Evolutionary conservation across 108 stramenopile genomes (phyloP), one percentile per base, ranked within the genome.

Genomic region (Pinguiococcus pyrenoidosus): DNA sequence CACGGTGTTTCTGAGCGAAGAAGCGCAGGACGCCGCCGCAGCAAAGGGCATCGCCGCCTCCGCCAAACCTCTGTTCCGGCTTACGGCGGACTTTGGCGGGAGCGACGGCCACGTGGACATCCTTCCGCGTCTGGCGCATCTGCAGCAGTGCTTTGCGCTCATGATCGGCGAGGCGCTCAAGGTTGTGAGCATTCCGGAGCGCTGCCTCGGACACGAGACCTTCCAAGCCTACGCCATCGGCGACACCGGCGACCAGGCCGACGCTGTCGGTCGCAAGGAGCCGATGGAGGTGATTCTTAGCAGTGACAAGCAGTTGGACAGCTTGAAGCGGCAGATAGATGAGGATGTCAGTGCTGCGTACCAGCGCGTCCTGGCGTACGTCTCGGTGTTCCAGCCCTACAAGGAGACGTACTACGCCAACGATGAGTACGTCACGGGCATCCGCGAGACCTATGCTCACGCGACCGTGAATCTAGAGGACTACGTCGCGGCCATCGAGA

Each of bases 171-270:
- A 47, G 47, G 38, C 44, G 10, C 22, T 68, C 16, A 29, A 12
- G 14, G 49, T 74, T 9, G 40, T 72, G 9, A 50, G 62, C 6
- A 47, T 64, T 2, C 48, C 61, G 1, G 63, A 68, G 34, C 24
- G 64, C 0, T 38, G 72, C 1, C 38, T 74, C 29, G 59, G 62
- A 0, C 68, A 68, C 63, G 56, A 62, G 37, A 71, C 72, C 10
- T 58, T 74, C 10, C 46, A 39, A 3, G 58, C 67, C 0, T 74
- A 74, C 44, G 64, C 66, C 26, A 68, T 68, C 58, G 44, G 57
- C n/a, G 73, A 71, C 28, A 50, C 46, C 4, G 70, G 72, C 12
- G 72, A 72, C 20, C n/a, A n/a, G n/a, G 53, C 24, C 8, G 59
- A 28, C 8, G 41, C 30, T 8, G 40, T 12, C 9, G 45, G 37